Percentiles rank a stretch among this genome's conserved stretches.
Evolutionary conservation across 352 stramenopile genomes (phyloP).

Genomic region (Pythium oligandrum): DNA sequence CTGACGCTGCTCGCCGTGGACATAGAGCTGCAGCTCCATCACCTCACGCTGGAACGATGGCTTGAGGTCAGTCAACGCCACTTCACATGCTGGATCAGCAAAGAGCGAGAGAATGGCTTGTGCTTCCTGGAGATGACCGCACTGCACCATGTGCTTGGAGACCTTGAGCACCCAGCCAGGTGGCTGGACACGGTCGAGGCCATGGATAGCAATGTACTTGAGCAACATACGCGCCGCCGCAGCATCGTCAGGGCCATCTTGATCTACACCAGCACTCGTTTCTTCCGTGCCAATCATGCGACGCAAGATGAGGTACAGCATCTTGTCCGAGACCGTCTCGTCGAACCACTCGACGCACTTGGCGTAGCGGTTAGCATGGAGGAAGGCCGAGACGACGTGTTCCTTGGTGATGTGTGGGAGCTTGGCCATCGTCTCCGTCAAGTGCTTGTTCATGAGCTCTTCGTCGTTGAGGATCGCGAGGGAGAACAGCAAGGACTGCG

Average conservation of each 20-base stretch:
- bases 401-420: conserved; percentile 42
- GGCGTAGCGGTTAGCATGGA: conserved; percentile 28
- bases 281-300: conserved; percentile 26
- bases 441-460: conserved; percentile 16
- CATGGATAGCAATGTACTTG: conserved; percentile 51
- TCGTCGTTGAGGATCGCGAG: conserved; percentile 54
- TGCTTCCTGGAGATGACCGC: conserved; percentile 37
- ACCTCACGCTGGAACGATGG: conserved; percentile 55
- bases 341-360: conserved; percentile 51
- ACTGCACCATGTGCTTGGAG: conserved; percentile 34
- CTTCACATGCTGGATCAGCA: conserved; percentile 25
- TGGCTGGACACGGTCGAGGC: conserved; percentile 26
- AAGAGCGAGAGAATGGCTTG: conserved; percentile 54
- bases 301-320: conserved; percentile 34
- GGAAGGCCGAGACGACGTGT: conserved; percentile 31
- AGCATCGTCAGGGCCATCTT: conserved; percentile 23
- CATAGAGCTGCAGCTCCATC: conserved; percentile 67
- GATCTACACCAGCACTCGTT: neutral
- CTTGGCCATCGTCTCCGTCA: conserved; percentile 25
- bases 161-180: conserved; percentile 41
- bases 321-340: conserved; percentile 19
- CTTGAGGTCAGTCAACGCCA: conserved; percentile 47
- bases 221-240: conserved; percentile 45
- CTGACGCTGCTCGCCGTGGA: conserved; percentile 49
- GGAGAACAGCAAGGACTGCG: conserved; percentile 57